These are phyloP conservation scores for Penicillium lagena DNA, from an alignment of 495 filamentous ascomycete species.

Conservation along the genomic window DNA sequence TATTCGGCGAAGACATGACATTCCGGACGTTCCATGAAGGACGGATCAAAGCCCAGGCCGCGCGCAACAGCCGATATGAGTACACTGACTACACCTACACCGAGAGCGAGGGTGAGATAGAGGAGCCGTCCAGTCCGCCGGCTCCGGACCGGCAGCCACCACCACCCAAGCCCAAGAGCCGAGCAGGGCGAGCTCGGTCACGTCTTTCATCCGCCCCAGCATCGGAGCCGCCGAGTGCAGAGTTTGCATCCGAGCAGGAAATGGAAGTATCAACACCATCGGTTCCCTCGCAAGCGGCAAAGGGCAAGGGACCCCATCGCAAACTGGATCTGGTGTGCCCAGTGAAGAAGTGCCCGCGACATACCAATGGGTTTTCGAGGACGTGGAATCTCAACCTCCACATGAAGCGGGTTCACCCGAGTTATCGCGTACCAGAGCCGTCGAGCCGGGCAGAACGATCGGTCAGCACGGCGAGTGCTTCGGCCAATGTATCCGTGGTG, in stretches of 20 bases:
- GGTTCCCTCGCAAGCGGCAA: background rate
- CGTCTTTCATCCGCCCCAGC: background rate
- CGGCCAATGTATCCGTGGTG: too few relatives aligned
- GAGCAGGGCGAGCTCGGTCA: background rate
- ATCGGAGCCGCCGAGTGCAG: too few relatives aligned
- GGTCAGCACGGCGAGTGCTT: background rate
- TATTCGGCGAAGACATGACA: conserved; percentile 62
- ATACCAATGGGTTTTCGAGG: conserved; percentile 29
- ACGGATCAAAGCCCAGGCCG: conserved; percentile 12
- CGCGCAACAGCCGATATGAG: conserved; percentile 6
- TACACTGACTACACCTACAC: conserved; percentile 14
- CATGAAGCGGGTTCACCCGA: conserved; percentile 26
- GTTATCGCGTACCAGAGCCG: conserved; percentile 3
- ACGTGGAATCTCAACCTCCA: conserved; percentile 36
- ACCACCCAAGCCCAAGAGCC: too few relatives aligned
- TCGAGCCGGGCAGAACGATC: background rate
- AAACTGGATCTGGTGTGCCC: conserved; percentile 30
- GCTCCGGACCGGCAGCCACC: too few relatives aligned
- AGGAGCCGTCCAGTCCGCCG: background rate
- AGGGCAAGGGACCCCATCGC: conserved; percentile 23
- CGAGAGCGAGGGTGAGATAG: conserved; percentile 28
- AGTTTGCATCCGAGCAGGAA: background rate
- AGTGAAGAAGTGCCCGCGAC: conserved; percentile 19
- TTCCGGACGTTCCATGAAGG: conserved; percentile 52
- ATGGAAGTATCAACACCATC: background rate